Evolutionary conservation across 345 rosid species (phyloP), one percentile per base, ranked within the genome.

Genomic region (Pistacia vera): DNA sequence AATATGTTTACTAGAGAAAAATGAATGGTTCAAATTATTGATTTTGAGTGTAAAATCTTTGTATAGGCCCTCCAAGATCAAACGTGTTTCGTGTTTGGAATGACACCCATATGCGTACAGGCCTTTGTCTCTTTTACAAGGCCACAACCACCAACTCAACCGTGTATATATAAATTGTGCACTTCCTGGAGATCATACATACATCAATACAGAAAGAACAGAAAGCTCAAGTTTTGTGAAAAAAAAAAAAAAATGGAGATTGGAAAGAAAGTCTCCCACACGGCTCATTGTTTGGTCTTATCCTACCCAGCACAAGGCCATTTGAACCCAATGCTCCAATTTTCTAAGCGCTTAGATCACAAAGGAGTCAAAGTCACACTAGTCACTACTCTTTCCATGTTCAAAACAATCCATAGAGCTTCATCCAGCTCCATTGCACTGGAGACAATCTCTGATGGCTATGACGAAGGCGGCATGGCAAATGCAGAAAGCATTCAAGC

Each of bases 381-480:
- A 10, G 85, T 71, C 61, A 66, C 54, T 12, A 79, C 85, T 22
- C 58, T 41, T 18, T 75, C 59, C 68, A 48, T 75, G 28, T 28
- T 35, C 78, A 63, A 66, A 28, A 30, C 74, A 72, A 66, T 79
- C 30, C 76, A 75, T 8, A 30, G 25, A 25, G 25, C 73, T 18
- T 64, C 82, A 8, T 63, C 46, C 36, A 6, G 11, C 68, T 33
- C 70, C 13, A 57, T 77, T 4, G 52, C 61, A 11, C 30, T 83
- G 22, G 84, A 85, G n/a, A 73, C 83, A 22, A 81, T 85, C 35
- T 87, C 90, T 1, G 90, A 87, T 12, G 88, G 90, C 55, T 81
- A 62, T 18, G 88, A 87, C 20, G 75, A 81, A 7, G 79, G 86
- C 0, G 81, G 86, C 4, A 5, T 2, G 14, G 36, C 9, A 0